These are phyloP conservation scores for Oryza glumipatula DNA, from an alignment of 176 grass and related monocot species.

Conservation along the genomic window DNA sequence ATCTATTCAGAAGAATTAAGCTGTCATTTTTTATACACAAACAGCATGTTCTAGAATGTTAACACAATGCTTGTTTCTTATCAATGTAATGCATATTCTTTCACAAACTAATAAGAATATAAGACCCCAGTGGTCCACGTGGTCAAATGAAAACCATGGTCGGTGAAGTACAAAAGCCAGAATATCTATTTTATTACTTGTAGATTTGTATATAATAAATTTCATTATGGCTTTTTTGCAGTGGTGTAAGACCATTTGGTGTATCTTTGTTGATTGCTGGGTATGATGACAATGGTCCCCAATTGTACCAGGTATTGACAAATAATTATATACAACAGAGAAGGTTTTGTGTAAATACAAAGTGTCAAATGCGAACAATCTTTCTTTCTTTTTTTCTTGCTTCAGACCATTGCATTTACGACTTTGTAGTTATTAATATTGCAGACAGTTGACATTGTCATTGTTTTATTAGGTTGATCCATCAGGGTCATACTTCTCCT, in stretches of 20 bases:
- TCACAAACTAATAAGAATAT: neutral
- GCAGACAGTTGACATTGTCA: neutral
- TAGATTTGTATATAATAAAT: conserved; percentile 9
- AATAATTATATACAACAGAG: neutral
- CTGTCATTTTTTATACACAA: neutral
- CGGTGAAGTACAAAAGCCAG: neutral
- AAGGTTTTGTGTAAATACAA: neutral
- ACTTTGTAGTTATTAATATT: conserved; percentile 12
- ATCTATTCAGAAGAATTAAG: conserved; percentile 11
- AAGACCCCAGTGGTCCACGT: neutral
- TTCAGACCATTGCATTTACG: neutral
- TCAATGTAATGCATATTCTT: neutral
- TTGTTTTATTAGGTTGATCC: conserved; percentile 77
- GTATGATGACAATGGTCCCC: conserved; percentile 72
- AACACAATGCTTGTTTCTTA: neutral
- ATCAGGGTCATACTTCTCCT: conserved; percentile 97
- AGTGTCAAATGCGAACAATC: neutral
- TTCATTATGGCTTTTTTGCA: conserved; percentile 18
- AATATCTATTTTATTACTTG: neutral
- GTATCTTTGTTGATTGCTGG: conserved; percentile 75
- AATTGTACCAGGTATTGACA: conserved; percentile 62
- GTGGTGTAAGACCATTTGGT: conserved; percentile 77
- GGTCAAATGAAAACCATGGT: neutral
- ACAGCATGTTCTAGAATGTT: neutral
- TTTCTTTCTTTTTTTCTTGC: neutral